phyloP scores from a whole-genome alignment of 192 early-diverging fungal genomes.

The Backusella liffmaniae region DNA sequence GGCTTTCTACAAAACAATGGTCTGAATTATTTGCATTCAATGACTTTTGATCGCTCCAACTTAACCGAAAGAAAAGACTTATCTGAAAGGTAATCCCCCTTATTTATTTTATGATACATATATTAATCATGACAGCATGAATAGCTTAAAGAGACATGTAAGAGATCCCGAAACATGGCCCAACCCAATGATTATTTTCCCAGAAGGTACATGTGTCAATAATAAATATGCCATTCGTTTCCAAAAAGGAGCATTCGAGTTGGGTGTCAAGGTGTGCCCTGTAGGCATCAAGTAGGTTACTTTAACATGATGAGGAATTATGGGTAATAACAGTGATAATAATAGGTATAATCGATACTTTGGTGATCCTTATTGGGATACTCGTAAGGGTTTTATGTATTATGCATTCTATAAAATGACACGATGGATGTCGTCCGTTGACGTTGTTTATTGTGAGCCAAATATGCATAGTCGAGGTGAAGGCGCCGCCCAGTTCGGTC shows the following conservation, averaged over 20 bases:
- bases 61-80: conserved; percentile 14
- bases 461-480: neutral
- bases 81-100: conserved; percentile 4
- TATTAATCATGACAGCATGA: neutral
- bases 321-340: neutral
- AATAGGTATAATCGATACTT: conserved; percentile 14
- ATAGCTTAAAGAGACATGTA: conserved; percentile 24
- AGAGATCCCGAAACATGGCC: conserved; percentile 17
- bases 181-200: conserved; percentile 33
- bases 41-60: conserved; percentile 24
- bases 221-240: conserved; percentile 28
- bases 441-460: conserved; percentile 19
- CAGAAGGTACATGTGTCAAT: conserved; percentile 34
- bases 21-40: conserved; percentile 28
- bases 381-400: conserved; percentile 28
- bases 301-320: neutral
- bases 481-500: conserved; percentile 4
- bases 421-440: conserved; percentile 22
- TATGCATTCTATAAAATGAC: conserved; percentile 33
- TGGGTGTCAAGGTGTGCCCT: conserved; percentile 29
- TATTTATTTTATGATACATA: neutral
- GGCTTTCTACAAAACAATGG: conserved; percentile 29
- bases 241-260: conserved; percentile 30
- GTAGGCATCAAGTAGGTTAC: conserved; percentile 23
- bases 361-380: conserved; percentile 30